Conservation (phyloP, 768 basidiomycete species). For the Clavulina sp. region DNA sequence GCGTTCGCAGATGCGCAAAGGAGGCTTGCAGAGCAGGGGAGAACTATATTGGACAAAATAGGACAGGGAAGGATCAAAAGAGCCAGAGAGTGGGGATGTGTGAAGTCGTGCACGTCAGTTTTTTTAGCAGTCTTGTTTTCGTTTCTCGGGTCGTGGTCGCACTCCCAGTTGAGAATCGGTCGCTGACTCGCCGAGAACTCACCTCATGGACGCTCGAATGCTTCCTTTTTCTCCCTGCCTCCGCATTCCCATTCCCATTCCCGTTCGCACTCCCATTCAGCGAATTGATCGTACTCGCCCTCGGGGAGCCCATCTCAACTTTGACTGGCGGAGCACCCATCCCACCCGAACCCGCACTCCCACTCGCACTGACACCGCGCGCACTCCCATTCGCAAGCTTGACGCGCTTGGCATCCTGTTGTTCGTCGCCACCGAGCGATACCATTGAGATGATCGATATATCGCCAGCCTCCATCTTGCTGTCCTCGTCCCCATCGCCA, state of each 20-base stretch:
- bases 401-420: slow-evolving; percentile 5
- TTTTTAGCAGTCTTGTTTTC: neutral
- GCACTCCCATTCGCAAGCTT: slow-evolving; percentile 7
- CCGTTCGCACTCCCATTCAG: too few relatives aligned
- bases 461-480: neutral
- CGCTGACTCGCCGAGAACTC: too few relatives aligned
- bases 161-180: too few relatives aligned
- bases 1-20: slow-evolving; percentile 38
- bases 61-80: neutral
- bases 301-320: too few relatives aligned
- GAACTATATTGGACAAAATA: slow-evolving; percentile 27
- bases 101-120: too few relatives aligned
- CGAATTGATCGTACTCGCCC: too few relatives aligned
- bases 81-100: too few relatives aligned
- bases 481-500: slow-evolving; percentile 11
- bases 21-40: slow-evolving; percentile 47
- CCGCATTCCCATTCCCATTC: neutral
- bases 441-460: neutral
- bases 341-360: neutral
- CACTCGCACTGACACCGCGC: neutral
- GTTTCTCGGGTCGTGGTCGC: neutral
- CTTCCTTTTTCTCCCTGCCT: slow-evolving; percentile 4
- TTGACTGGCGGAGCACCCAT: too few relatives aligned
- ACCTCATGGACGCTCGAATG: neutral
- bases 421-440: neutral